A percentile compares a stretch with the other conserved stretches of the same genome.
Conservation (phyloP, 345 rosid genomes). For the Passiflora organensis region DNA sequence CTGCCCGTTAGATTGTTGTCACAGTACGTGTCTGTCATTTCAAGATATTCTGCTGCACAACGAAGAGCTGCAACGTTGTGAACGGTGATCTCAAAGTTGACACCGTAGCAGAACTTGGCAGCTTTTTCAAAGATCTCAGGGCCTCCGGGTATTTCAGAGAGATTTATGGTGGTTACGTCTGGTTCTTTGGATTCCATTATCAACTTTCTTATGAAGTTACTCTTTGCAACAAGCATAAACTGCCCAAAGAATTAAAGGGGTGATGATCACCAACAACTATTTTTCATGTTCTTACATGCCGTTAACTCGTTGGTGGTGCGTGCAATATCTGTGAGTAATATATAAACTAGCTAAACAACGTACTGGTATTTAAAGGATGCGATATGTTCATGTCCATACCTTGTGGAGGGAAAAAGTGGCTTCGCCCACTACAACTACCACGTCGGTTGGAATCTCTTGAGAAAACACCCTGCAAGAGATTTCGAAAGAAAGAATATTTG, state of each 20-base stretch:
- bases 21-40: conserved; percentile 77
- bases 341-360: no score
- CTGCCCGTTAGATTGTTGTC: conserved; percentile 71
- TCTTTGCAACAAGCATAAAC: conserved; percentile 91
- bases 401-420: conserved; percentile 83
- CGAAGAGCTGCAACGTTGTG: conserved; percentile 88
- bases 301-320: no score
- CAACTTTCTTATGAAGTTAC: conserved; percentile 75
- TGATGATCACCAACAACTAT: not conserved
- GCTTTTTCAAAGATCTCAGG: conserved; percentile 89
- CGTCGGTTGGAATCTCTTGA: conserved; percentile 78
- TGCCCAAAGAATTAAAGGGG: conserved; percentile 11
- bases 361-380: no score
- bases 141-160: conserved; percentile 87
- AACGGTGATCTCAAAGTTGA: conserved; percentile 91
- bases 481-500: not conserved
- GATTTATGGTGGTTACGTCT: conserved; percentile 51
- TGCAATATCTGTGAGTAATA: no score
- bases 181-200: conserved; percentile 65
- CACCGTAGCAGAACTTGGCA: conserved; percentile 89
- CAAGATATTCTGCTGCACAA: conserved; percentile 82
- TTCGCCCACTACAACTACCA: conserved; percentile 68
- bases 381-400: conserved; percentile 28
- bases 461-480: conserved; percentile 65
- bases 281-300: not conserved